Conservation (phyloP, 495 filamentous ascomycete genomes). For the Letharia columbiana region DNA sequence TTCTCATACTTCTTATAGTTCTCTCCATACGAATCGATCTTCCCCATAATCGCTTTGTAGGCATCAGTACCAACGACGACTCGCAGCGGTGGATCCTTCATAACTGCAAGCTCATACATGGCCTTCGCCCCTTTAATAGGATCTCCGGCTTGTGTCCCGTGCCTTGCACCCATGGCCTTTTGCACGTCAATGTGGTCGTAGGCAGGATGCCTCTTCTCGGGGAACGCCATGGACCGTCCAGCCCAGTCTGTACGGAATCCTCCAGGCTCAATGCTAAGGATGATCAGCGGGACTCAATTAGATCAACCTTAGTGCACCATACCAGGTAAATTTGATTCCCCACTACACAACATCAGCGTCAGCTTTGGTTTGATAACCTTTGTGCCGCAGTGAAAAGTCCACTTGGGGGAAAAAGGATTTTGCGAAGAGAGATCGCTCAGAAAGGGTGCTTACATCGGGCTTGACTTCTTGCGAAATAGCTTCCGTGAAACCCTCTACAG, state of each 20-base stretch:
- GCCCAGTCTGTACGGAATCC: conserved; percentile 24
- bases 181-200: conserved; percentile 40
- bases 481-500: conserved; percentile 35
- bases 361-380: neutral
- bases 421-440: neutral
- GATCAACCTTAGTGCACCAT: neutral
- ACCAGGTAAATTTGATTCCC: conserved; percentile 35
- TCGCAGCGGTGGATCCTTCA: conserved; percentile 39
- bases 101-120: conserved; percentile 41
- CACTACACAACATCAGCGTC: conserved; percentile 1
- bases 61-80: conserved; percentile 39
- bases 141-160: conserved; percentile 39
- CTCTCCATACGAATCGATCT: conserved; percentile 35
- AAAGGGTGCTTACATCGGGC: conserved; percentile 10
- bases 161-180: conserved; percentile 28
- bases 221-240: conserved; percentile 29
- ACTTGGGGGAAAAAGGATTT: neutral
- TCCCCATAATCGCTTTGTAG: conserved; percentile 33
- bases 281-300: neutral
- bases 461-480: conserved; percentile 41
- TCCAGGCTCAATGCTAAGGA: conserved; percentile 22
- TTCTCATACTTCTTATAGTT: conserved; percentile 39
- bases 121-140: conserved; percentile 37
- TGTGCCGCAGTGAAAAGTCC: neutral
- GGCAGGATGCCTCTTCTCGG: conserved; percentile 33